These are phyloP conservation scores for Ustilago bromivora DNA, from an alignment of 1,284 basidiomycete genomes.

Conservation along the genomic window DNA sequence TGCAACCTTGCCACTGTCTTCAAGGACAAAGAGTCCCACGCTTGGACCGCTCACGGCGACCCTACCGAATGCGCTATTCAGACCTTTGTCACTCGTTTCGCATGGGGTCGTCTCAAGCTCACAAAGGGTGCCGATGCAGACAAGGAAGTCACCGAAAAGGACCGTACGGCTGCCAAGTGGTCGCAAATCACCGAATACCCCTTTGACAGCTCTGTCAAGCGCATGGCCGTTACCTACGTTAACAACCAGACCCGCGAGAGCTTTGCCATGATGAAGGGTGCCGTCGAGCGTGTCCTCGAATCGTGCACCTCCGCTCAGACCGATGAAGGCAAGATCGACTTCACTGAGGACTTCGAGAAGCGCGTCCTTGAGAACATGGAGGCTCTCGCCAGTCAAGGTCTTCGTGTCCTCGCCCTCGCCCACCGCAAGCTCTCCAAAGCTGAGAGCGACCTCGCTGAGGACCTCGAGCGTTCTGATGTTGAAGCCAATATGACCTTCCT, in stretches of 20 bases:
- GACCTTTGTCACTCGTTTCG: constrained; percentile 74
- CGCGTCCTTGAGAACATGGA: constrained; percentile 64
- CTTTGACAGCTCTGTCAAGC: constrained; percentile 67
- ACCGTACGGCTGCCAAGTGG: constrained; percentile 50
- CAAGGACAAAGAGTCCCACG: constrained; percentile 64
- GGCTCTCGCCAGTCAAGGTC: constrained; percentile 60
- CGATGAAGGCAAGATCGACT: constrained; percentile 67
- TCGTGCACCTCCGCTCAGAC: constrained; percentile 56
- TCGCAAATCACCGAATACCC: constrained; percentile 72
- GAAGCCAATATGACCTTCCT: constrained; percentile 76
- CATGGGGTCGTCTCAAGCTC: constrained; percentile 56
- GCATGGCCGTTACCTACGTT: constrained; percentile 71
- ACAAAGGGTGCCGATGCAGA: constrained; percentile 53
- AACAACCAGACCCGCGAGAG: constrained; percentile 55
- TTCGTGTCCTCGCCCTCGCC: constrained; percentile 67
- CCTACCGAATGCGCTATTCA: constrained; percentile 77
- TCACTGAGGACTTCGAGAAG: constrained; percentile 52
- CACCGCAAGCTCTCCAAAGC: constrained; percentile 48
- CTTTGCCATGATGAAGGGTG: constrained; percentile 68
- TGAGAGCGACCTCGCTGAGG: constrained; percentile 54
- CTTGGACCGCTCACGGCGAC: constrained; percentile 78
- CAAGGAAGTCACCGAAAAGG: constrained; percentile 50
- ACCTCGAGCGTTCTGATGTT: constrained; percentile 70
- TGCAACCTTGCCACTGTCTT: constrained; percentile 69
- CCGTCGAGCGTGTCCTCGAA: constrained; percentile 66